A percentile compares a stretch with the other conserved stretches of the same genome.
Conservation (phyloP, 202 grass and related monocot species). For the Panicum hallii region DNA sequence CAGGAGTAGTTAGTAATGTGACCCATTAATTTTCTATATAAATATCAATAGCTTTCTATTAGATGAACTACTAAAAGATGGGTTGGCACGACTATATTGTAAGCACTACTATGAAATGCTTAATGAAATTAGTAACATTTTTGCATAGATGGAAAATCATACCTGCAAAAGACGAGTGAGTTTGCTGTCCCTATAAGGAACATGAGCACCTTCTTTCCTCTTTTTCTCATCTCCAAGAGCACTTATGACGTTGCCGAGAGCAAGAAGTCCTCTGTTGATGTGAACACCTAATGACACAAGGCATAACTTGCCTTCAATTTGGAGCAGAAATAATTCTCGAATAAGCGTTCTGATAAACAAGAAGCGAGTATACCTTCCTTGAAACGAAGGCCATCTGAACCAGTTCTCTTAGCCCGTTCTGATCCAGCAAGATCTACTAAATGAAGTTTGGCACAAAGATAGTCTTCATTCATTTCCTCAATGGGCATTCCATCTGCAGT, state of each 20-base stretch:
- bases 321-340: not conserved
- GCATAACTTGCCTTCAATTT: constrained; percentile 25
- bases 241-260: constrained; percentile 99
- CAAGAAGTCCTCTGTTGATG: constrained; percentile 94
- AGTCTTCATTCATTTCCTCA: constrained; percentile 91
- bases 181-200: constrained; percentile 99
- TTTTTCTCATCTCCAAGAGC: constrained; percentile 99
- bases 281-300: constrained; percentile 77
- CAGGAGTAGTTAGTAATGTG: constrained; percentile 8
- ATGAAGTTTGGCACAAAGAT: constrained; percentile 96
- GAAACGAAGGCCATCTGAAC: constrained; percentile 96
- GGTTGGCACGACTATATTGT: not conserved
- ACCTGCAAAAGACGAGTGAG: constrained; percentile 98
- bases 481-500: constrained; percentile 67
- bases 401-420: constrained; percentile 95
- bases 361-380: constrained; percentile 83
- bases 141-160: constrained; percentile 16
- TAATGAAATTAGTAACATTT: constrained; percentile 31
- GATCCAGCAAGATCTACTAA: constrained; percentile 98
- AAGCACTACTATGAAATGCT: constrained; percentile 4
- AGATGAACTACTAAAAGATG: not conserved
- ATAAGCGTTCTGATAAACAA: constrained; percentile 16
- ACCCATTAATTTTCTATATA: not conserved
- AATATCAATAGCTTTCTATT: not conserved
- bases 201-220: constrained; percentile 96